These are phyloP conservation scores for Blumeriella jaapii DNA, from an alignment of 2,329 filamentous ascomycete species.

Conservation along the genomic window DNA sequence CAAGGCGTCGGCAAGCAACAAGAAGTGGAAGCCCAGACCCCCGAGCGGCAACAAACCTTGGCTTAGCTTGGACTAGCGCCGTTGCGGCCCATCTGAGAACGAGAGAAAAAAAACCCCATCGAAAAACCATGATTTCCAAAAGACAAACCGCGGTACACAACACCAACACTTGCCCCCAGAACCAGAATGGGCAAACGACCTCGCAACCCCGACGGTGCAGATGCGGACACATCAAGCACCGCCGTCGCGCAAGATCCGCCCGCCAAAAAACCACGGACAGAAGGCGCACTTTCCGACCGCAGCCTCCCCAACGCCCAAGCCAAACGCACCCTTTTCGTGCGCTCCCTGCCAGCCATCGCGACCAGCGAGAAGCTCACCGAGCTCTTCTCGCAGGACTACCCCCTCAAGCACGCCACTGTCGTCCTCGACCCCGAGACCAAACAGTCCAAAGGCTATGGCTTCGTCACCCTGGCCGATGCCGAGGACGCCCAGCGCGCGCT, in stretches of 20 bases:
- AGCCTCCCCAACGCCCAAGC: slow-evolving; percentile 32
- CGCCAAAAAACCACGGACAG: slow-evolving; percentile 45
- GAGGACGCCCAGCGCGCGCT: slow-evolving; percentile 79
- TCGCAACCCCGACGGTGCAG: slow-evolving; percentile 17
- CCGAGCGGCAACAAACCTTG: too few species aligned
- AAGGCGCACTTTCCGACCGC: too few species aligned
- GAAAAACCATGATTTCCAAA: not conserved
- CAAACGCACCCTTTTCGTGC: slow-evolving; percentile 73
- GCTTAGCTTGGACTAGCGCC: too few species aligned
- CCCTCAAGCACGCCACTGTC: slow-evolving; percentile 91
- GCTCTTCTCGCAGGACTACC: slow-evolving; percentile 88
- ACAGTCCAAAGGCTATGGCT: slow-evolving; percentile 82
- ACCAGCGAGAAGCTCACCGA: slow-evolving; percentile 77
- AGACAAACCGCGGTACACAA: not conserved
- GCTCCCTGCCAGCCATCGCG: slow-evolving; percentile 65
- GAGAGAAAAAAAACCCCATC: too few species aligned
- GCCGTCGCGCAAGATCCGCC: slow-evolving; percentile 24
- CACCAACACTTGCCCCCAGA: too few species aligned
- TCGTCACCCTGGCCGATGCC: slow-evolving; percentile 90
- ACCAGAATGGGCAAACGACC: slow-evolving; percentile 23
- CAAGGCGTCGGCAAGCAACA: too few species aligned
- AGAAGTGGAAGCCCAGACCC: too few species aligned
- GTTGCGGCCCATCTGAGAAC: too few species aligned
- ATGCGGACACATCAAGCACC: slow-evolving; percentile 8
- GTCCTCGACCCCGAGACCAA: slow-evolving; percentile 80